Evolutionary conservation across 805 yeast species (phyloP), one percentile per base, ranked within the genome.

Genomic region (Kuraishia capsulata): DNA sequence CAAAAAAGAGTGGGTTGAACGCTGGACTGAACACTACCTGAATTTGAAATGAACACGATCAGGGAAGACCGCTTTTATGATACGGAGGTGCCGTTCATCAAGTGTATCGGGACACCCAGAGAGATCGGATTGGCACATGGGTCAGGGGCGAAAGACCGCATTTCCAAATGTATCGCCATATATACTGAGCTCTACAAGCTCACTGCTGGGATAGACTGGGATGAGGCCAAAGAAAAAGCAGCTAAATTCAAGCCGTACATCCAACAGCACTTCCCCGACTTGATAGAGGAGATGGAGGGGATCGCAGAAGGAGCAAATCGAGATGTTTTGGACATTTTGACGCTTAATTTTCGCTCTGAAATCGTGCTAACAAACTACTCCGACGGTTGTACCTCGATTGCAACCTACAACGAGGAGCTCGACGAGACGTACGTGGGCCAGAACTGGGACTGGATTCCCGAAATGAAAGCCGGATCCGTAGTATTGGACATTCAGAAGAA

Each of bases 391-490:
- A 64, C 69, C 2, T 47, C 58, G 2, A 28, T 58, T 46, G 42
- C 53, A 41, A 50, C 59, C 45, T 31, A 48, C 44, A 50, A 51
- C 39, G 18, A 35, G 29, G 13, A 45, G 30, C 37, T 53, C 28
- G 45, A 54, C 29, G 44, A 45, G 33, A 30, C 52, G 39, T 33
- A 44, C 43, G 47, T 52, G 43, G 48, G 60, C 42, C 70, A 65
- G 47, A 65, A 63, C 43, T 65, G 70, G 70, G 70, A 65, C 44
- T 65, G 70, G 70, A 48, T 52, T 24, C 43, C 45, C 2, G 51
- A 42, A 26, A 53, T 57, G 42, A 39, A 42, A 30, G 44, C 45
- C 11, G 51, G 52, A 26, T 42, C 57, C 21, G 45, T 59, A 4
- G 44, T 54, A 11, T 48, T 59, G 26, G 48, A 51, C 26, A 50